Conservation (phyloP, 257 asterid genomes). For the Eustoma russellianum region DNA sequence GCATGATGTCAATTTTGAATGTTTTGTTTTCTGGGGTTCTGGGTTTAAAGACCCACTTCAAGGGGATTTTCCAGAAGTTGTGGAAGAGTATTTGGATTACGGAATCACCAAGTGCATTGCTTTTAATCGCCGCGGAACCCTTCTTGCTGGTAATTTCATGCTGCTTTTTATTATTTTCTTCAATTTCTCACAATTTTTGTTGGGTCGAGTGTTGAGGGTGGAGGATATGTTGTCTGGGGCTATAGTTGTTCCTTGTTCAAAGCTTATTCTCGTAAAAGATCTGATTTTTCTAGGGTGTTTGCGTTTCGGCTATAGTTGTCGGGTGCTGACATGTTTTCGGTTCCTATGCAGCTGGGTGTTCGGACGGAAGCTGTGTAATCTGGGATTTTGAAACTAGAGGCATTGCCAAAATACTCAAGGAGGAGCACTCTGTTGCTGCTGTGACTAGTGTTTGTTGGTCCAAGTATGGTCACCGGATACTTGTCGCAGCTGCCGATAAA, state of each 20-base stretch:
- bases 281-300: no score
- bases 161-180: background rate
- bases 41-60: constrained; percentile 63
- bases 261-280: no score
- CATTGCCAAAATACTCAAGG: constrained; percentile 58
- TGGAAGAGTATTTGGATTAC: constrained; percentile 84
- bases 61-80: constrained; percentile 91
- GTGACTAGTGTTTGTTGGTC: constrained; percentile 91
- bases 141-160: constrained; percentile 64
- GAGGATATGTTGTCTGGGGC: no score
- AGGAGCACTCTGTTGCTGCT: constrained; percentile 61
- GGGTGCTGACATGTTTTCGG: background rate
- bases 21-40: constrained; percentile 1
- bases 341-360: constrained; percentile 64
- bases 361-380: constrained; percentile 77
- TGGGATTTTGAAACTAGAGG: constrained; percentile 97
- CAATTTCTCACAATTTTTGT: background rate
- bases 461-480: constrained; percentile 67
- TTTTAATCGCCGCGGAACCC: constrained; percentile 90
- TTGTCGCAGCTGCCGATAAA: constrained; percentile 80
- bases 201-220: no score
- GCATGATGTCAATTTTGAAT: background rate
- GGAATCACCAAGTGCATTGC: constrained; percentile 76
- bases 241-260: no score
- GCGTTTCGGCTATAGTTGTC: background rate